Conservation (phyloP, 176 grass and related monocot genomes). For the Elymus sibiricus region DNA sequence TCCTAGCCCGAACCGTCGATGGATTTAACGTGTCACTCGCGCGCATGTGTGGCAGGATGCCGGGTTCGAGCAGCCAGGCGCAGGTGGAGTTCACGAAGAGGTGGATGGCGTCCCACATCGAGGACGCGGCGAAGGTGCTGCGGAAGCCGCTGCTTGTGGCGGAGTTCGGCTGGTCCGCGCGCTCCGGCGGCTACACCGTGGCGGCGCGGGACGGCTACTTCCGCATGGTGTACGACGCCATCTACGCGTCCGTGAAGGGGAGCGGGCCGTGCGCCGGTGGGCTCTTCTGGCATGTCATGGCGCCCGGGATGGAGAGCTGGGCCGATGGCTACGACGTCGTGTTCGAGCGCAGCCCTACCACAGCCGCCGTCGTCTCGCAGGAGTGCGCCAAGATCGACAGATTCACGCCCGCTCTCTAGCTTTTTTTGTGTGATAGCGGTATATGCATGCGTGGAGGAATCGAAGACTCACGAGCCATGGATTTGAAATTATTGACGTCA, state of each 20-base stretch:
- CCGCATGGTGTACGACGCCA: conserved; percentile 40
- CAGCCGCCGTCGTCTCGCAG: conserved; percentile 29
- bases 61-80: conserved; percentile 32
- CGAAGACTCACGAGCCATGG: neutral
- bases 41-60: neutral
- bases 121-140: conserved; percentile 43
- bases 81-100: conserved; percentile 57
- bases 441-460: neutral
- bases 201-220: conserved; percentile 48
- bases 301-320: conserved; percentile 65
- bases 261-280: conserved; percentile 53
- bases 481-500: neutral
- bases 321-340: conserved; percentile 72
- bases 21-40: too few relatives aligned
- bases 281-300: conserved; percentile 79
- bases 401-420: neutral
- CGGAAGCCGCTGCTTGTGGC: conserved; percentile 66
- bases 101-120: conserved; percentile 55
- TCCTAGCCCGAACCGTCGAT: too few relatives aligned
- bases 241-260: conserved; percentile 43
- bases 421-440: too few relatives aligned
- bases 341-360: conserved; percentile 42
- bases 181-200: conserved; percentile 37
- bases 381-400: conserved; percentile 38
- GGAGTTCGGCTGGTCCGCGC: conserved; percentile 71